phyloP scores from a whole-genome alignment of 352 stramenopile species.

The Saprolegnia diclina region DNA sequence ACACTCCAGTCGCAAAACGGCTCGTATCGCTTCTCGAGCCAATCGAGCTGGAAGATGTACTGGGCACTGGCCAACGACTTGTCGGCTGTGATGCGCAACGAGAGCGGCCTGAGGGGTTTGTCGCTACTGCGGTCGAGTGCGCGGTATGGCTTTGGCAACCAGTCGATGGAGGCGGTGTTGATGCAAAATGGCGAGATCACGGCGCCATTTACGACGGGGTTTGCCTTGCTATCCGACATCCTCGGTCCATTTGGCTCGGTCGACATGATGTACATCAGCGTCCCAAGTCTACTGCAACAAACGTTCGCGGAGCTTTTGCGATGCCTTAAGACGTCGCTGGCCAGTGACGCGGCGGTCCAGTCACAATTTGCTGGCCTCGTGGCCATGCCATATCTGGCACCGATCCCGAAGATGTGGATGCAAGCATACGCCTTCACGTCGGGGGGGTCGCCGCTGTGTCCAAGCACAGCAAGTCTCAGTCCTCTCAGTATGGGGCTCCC shows the following conservation, averaged over 20 bases:
- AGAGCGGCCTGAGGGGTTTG: neutral
- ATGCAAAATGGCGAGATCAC: neutral
- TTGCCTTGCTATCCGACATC: neutral
- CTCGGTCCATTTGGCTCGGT: conserved; percentile 15
- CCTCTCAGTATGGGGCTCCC: neutral
- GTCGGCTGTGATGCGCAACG: neutral
- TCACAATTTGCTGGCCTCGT: neutral
- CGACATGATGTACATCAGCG: neutral
- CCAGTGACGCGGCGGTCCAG: neutral
- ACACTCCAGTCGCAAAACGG: neutral
- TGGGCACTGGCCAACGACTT: conserved; percentile 6
- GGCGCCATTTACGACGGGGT: neutral
- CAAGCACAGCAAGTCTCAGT: neutral
- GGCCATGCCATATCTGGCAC: neutral
- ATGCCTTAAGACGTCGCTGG: neutral
- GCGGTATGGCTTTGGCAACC: conserved; percentile 2
- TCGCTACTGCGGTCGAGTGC: neutral
- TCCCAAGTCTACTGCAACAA: neutral
- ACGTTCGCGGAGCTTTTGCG: neutral
- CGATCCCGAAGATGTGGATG: neutral
- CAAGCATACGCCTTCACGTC: neutral
- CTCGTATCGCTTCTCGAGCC: neutral
- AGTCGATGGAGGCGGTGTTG: neutral
- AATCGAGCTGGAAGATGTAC: conserved; percentile 13
- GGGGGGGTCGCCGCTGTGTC: neutral